phyloP scores from a whole-genome alignment of 2,329 filamentous ascomycete genomes.

The Dothideomycetes sp. region DNA sequence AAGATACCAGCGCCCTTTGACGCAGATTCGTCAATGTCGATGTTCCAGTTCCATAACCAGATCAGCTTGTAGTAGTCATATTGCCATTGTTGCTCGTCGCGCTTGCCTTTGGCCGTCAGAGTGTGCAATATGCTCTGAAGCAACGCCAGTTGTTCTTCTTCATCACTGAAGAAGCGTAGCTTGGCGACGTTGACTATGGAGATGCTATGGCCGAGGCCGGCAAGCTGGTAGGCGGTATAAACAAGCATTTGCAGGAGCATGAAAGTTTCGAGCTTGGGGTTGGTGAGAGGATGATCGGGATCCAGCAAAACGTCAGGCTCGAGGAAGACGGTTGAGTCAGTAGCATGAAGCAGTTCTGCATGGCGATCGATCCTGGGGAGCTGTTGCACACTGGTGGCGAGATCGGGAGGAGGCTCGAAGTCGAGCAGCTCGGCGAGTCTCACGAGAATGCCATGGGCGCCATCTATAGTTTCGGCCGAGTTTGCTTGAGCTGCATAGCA shows the following conservation, averaged over 20 bases:
- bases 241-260: slow-evolving; percentile 53
- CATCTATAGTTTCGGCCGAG: slow-evolving; percentile 46
- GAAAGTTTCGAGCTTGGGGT: slow-evolving; percentile 44
- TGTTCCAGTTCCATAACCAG: slow-evolving; percentile 66
- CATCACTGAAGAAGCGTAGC: slow-evolving; percentile 52
- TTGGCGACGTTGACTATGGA: slow-evolving; percentile 39
- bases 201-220: slow-evolving; percentile 27
- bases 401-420: slow-evolving; percentile 43
- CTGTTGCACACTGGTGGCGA: slow-evolving; percentile 29
- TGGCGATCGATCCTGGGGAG: slow-evolving; percentile 31
- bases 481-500: slow-evolving; percentile 56
- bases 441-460: slow-evolving; percentile 48
- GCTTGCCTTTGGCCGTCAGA: slow-evolving; percentile 36
- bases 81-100: slow-evolving; percentile 55
- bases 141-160: slow-evolving; percentile 52
- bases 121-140: slow-evolving; percentile 48
- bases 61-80: slow-evolving; percentile 52
- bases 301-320: slow-evolving; percentile 40
- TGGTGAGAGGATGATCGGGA: slow-evolving; percentile 53
- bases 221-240: slow-evolving; percentile 34
- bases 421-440: slow-evolving; percentile 51
- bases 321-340: slow-evolving; percentile 21
- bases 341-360: slow-evolving; percentile 20
- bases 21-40: slow-evolving; percentile 29
- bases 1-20: slow-evolving; percentile 37